Conservation (phyloP, 305 asterid species). For the Solanum hybrid region DNA sequence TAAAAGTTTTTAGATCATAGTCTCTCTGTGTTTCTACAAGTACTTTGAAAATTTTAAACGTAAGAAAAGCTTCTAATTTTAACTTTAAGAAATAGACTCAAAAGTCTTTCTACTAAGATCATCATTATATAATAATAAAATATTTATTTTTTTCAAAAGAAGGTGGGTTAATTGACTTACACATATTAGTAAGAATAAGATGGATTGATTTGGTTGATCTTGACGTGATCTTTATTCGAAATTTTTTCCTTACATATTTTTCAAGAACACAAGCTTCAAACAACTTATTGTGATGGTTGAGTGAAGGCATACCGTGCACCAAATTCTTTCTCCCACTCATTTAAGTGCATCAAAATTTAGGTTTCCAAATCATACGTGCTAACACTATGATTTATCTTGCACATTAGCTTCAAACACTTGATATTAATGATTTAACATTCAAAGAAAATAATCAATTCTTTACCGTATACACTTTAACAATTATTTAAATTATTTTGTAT, state of each 20-base stretch:
- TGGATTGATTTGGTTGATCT: neutral
- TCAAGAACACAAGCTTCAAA: neutral
- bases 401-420: neutral
- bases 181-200: neutral
- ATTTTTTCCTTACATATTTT: neutral
- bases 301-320: neutral
- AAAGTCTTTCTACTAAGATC: neutral
- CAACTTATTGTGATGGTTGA: neutral
- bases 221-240: neutral
- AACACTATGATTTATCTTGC: neutral
- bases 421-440: neutral
- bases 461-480: neutral
- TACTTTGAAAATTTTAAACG: neutral
- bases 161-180: neutral
- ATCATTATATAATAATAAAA: neutral
- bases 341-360: neutral
- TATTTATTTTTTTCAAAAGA: neutral
- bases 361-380: neutral
- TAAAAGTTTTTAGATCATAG: neutral
- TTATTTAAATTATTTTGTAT: neutral
- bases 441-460: neutral
- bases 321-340: neutral
- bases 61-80: neutral
- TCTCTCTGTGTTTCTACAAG: neutral
- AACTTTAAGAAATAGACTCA: neutral